phyloP scores from a whole-genome alignment of 176 grass and related monocot species.

The Triticum monococcum region DNA sequence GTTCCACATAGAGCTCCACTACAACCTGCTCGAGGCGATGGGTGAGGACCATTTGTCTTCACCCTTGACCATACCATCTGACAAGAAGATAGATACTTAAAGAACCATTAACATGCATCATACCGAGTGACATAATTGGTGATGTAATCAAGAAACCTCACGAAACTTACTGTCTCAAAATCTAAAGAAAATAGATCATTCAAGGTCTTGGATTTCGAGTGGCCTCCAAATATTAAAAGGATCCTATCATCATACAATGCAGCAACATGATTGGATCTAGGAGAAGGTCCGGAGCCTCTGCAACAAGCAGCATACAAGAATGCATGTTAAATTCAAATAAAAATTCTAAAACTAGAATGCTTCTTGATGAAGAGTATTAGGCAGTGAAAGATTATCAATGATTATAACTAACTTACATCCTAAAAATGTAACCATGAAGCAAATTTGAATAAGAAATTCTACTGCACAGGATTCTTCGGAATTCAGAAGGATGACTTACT shows the following conservation, averaged over 20 bases:
- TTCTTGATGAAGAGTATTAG: constrained; percentile 1
- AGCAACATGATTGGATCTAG: constrained; percentile 86
- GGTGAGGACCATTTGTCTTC: constrained; percentile 76
- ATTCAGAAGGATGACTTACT: constrained; percentile 43
- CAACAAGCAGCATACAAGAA: constrained; percentile 27
- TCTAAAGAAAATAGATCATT: constrained; percentile 91
- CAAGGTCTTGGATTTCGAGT: constrained; percentile 93
- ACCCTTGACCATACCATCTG: constrained; percentile 98
- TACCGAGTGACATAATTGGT: not conserved
- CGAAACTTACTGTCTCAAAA: constrained; percentile 89
- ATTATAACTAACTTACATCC: not conserved
- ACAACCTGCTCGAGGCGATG: constrained; percentile 81
- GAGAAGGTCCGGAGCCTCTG: constrained; percentile 89
- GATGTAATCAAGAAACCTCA: constrained; percentile 12
- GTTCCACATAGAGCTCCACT: constrained; percentile 88
- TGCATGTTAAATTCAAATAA: not conserved
- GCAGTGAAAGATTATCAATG: not conserved
- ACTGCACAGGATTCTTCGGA: not conserved
- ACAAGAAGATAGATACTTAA: constrained; percentile 24
- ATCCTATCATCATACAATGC: constrained; percentile 77
- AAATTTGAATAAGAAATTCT: constrained; percentile 9
- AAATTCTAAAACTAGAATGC: not conserved
- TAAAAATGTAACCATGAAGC: constrained; percentile 15
- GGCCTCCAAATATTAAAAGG: constrained; percentile 86
- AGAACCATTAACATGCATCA: not conserved